A percentile compares a stretch with the other conserved stretches of the same genome.
Conservation (phyloP, 495 filamentous ascomycete species). For the Tuber calosporum region DNA sequence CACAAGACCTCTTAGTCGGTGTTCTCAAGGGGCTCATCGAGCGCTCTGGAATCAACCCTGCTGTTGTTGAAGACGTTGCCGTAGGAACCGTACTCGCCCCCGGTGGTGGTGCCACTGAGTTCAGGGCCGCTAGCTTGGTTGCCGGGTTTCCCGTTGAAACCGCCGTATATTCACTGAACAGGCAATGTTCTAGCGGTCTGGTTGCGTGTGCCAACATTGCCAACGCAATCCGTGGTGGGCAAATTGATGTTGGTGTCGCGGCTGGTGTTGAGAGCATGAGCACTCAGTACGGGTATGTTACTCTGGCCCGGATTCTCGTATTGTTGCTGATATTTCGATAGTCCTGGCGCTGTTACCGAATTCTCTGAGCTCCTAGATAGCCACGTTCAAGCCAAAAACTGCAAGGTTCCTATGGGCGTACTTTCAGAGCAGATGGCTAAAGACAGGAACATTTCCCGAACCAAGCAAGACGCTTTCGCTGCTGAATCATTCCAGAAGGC, state of each 20-base stretch:
- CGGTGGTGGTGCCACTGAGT: slow-evolving; percentile 92
- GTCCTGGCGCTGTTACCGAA: slow-evolving; percentile 80
- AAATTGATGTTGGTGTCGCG: slow-evolving; percentile 93
- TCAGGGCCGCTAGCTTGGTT: slow-evolving; percentile 82
- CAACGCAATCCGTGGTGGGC: slow-evolving; percentile 75
- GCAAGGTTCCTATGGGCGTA: slow-evolving; percentile 96
- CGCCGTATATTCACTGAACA: slow-evolving; percentile 76
- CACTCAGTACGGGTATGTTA: slow-evolving; percentile 71
- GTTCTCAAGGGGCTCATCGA: slow-evolving; percentile 72
- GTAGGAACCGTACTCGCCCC: slow-evolving; percentile 88
- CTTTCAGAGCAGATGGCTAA: slow-evolving; percentile 93
- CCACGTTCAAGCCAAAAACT: slow-evolving; percentile 79
- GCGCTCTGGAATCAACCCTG: slow-evolving; percentile 77
- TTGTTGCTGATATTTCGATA: slow-evolving; percentile 33
- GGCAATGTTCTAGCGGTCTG: slow-evolving; percentile 83
- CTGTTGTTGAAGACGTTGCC: slow-evolving; percentile 79
- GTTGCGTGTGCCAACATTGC: slow-evolving; percentile 90
- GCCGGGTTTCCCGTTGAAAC: slow-evolving; percentile 82
- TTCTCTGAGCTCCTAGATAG: slow-evolving; percentile 87
- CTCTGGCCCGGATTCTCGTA: not conserved
- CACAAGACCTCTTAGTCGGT: slow-evolving; percentile 77
- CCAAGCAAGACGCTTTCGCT: slow-evolving; percentile 79
- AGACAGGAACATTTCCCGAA: slow-evolving; percentile 64
- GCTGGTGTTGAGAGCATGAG: slow-evolving; percentile 98
- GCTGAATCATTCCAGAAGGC: slow-evolving; percentile 87